phyloP scores from a whole-genome alignment of 2,329 filamentous ascomycete species.

The Diaporthe sp. region DNA sequence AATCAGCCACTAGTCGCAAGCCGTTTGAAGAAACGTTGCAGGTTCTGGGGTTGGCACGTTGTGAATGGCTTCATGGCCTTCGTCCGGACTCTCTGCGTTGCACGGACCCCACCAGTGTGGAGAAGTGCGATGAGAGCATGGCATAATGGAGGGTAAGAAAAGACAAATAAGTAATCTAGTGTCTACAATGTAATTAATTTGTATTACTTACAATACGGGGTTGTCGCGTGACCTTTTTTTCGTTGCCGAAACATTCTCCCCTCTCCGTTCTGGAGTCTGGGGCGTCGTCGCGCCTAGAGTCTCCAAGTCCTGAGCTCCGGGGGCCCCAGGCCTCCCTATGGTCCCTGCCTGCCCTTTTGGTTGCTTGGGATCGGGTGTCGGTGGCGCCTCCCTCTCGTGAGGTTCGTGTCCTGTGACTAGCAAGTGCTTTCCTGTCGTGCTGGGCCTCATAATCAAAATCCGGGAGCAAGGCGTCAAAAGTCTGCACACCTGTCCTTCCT shows the following conservation, averaged over 20 bases:
- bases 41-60: neutral
- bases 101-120: neutral
- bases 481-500: slow-evolving; percentile 18
- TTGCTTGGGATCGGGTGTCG: slow-evolving; percentile 20
- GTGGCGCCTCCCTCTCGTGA: slow-evolving; percentile 32
- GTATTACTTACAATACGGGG: neutral
- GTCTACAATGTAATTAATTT: neutral
- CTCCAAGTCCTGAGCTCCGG: neutral
- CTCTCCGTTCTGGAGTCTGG: neutral
- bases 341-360: neutral
- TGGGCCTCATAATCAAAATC: neutral
- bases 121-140: neutral
- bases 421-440: neutral
- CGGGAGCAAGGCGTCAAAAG: slow-evolving; percentile 11
- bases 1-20: slow-evolving; percentile 2
- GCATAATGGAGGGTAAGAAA: neutral
- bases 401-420: slow-evolving; percentile 26
- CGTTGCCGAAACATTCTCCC: neutral
- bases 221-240: neutral
- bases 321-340: neutral
- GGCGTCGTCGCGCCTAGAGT: neutral
- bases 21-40: slow-evolving; percentile 23
- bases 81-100: neutral
- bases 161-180: neutral
- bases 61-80: slow-evolving; percentile 3